phyloP scores from a whole-genome alignment of 2,329 filamentous ascomycete genomes.

The Waltergamsia citrina region DNA sequence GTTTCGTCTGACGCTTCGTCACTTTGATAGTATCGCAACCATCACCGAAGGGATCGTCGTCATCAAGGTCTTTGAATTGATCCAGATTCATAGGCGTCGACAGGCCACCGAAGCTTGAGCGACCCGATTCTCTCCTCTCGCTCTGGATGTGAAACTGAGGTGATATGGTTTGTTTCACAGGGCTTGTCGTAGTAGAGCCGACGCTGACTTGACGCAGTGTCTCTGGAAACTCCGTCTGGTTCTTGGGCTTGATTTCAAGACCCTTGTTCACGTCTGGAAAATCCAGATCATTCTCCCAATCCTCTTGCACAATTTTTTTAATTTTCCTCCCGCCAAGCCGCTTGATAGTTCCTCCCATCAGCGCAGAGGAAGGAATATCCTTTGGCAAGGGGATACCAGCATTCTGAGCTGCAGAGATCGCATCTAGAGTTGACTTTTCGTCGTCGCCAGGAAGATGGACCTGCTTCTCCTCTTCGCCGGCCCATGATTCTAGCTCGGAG shows the following conservation, averaged over 20 bases:
- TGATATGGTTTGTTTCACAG: constrained; percentile 24
- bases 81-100: constrained; percentile 48
- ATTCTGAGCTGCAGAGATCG: constrained; percentile 77
- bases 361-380: constrained; percentile 78
- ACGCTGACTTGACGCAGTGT: constrained; percentile 57
- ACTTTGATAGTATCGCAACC: constrained; percentile 59
- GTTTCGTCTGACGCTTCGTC: constrained; percentile 45
- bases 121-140: constrained; percentile 18
- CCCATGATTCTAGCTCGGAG: constrained; percentile 69
- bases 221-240: constrained; percentile 55
- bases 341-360: constrained; percentile 90
- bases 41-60: constrained; percentile 56
- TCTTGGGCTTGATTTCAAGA: constrained; percentile 56
- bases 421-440: constrained; percentile 72
- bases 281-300: constrained; percentile 74
- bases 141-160: constrained; percentile 12
- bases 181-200: constrained; percentile 42
- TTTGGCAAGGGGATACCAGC: constrained; percentile 86
- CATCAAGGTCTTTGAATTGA: constrained; percentile 53
- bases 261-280: constrained; percentile 49
- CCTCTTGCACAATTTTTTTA: constrained; percentile 64
- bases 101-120: constrained; percentile 20
- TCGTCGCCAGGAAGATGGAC: constrained; percentile 78
- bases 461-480: constrained; percentile 80
- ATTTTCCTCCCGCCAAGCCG: constrained; percentile 69